Evolutionary conservation across 306 rosid genomes (phyloP), one percentile per base, ranked within the genome.

Genomic region (Vigna angularis): DNA sequence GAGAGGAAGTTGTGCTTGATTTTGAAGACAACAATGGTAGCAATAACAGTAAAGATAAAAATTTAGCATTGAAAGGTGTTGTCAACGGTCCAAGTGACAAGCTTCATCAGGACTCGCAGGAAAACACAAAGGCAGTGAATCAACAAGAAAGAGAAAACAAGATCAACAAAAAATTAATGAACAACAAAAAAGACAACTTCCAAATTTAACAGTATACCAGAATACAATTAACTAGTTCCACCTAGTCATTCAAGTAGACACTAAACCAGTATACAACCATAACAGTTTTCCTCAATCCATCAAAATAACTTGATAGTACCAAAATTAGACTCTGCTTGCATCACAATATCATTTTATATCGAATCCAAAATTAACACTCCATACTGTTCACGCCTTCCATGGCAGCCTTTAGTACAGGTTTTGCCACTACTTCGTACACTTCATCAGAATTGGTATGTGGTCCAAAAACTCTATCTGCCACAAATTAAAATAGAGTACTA

Each of bases 331-430:
- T 73, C 38, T 61, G 70, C 32, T 72, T 72, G 47, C 36, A 51
- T 34, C 30, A 70, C 42, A 51, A 67, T 69, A 7, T 69, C 18
- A 68, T 48, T 70, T 47, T 30, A 17, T 28, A 50, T 5, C 4
- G 40, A 71, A 44, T 76, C 64, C 64, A 56, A 36, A 49, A 77
- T 53, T 73, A 65, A 58, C 1, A 76, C 17, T 0, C 88, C 22
- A 44, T 90, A 96, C 99, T 98, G 79, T 91, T 93, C 84, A 93
- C 86, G 70, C 99, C 99, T 80, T 96, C 99, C 99, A 96, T 96
- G 66, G 99, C 96, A 83, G 97, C 90, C 86, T 90, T 96, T 56
- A 96, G 96, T 3, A 96, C 97, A 58, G 99, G 99, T 80, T 86
- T 96, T 10, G 98, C 98, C 4, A 98, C 99, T 32, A 93, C 97